phyloP scores from a whole-genome alignment of 331 rosid species.

The Pyrus hybrid region DNA sequence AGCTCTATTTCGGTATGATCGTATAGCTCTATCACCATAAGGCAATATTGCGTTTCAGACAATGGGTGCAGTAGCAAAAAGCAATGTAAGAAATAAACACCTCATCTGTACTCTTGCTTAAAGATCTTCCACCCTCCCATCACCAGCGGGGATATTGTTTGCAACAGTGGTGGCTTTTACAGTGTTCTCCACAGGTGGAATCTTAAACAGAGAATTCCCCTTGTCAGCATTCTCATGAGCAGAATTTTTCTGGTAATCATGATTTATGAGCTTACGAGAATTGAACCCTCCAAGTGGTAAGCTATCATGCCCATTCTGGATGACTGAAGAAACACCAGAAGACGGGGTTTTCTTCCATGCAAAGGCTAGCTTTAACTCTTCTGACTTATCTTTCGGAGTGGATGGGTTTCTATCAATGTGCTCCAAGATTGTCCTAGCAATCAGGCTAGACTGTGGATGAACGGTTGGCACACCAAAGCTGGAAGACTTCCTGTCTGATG shows the following conservation, averaged over 20 bases:
- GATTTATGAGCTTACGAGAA: constrained; percentile 23
- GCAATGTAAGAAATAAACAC: constrained; percentile 8
- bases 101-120: constrained; percentile 22
- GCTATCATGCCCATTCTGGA: constrained; percentile 34
- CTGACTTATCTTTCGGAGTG: constrained; percentile 68
- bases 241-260: constrained; percentile 22
- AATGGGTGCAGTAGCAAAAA: neutral
- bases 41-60: neutral
- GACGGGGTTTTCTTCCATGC: constrained; percentile 50
- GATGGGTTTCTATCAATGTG: constrained; percentile 66
- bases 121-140: constrained; percentile 11
- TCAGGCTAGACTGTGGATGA: constrained; percentile 57
- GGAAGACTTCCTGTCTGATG: constrained; percentile 24
- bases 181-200: constrained; percentile 21
- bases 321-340: constrained; percentile 24
- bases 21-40: neutral
- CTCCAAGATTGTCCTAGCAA: constrained; percentile 81
- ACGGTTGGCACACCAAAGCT: constrained; percentile 37
- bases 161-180: constrained; percentile 18
- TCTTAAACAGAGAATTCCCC: constrained; percentile 28
- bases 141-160: constrained; percentile 13
- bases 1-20: constrained; percentile 1
- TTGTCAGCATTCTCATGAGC: constrained; percentile 23
- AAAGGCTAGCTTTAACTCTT: constrained; percentile 62
- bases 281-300: constrained; percentile 20